Conservation (phyloP, 1,284 basidiomycete genomes). For the Boletus smithii region DNA sequence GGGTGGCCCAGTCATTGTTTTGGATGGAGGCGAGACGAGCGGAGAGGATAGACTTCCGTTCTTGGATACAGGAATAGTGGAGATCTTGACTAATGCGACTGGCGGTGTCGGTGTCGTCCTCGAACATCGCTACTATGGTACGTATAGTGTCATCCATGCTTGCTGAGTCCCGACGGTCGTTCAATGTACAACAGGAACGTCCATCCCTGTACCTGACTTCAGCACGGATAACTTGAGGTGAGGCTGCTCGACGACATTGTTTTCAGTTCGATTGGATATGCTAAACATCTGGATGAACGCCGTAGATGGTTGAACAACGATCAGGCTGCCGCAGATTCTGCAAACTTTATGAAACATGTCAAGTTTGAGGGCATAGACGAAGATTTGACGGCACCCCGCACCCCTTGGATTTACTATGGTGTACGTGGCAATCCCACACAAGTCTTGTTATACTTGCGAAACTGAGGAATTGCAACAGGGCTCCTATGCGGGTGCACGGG, state of each 20-base stretch:
- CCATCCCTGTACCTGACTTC: slow-evolving; percentile 75
- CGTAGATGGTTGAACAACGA: slow-evolving; percentile 82
- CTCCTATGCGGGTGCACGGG: slow-evolving; percentile 90
- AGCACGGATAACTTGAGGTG: slow-evolving; percentile 77
- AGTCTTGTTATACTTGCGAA: neutral
- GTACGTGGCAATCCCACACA: slow-evolving; percentile 42
- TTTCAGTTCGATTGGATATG: neutral
- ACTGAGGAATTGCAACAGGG: slow-evolving; percentile 44
- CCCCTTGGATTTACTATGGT: slow-evolving; percentile 95
- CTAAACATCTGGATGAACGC: slow-evolving; percentile 14
- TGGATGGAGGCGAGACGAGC: slow-evolving; percentile 85
- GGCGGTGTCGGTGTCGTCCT: slow-evolving; percentile 85
- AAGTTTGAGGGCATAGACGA: slow-evolving; percentile 71
- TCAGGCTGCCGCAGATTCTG: slow-evolving; percentile 90
- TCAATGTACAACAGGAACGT: slow-evolving; percentile 55
- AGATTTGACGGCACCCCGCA: slow-evolving; percentile 62
- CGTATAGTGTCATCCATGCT: slow-evolving; percentile 20
- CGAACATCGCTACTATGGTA: slow-evolving; percentile 87
- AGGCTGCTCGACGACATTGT: neutral
- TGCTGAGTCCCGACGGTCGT: neutral
- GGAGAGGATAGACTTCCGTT: slow-evolving; percentile 69
- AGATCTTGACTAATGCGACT: slow-evolving; percentile 80
- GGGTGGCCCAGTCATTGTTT: slow-evolving; percentile 74
- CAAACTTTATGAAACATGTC: slow-evolving; percentile 84
- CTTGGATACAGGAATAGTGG: slow-evolving; percentile 80